Evolutionary conservation across 345 rosid species (phyloP).

Genomic region (Eucalyptus brandiana): DNA sequence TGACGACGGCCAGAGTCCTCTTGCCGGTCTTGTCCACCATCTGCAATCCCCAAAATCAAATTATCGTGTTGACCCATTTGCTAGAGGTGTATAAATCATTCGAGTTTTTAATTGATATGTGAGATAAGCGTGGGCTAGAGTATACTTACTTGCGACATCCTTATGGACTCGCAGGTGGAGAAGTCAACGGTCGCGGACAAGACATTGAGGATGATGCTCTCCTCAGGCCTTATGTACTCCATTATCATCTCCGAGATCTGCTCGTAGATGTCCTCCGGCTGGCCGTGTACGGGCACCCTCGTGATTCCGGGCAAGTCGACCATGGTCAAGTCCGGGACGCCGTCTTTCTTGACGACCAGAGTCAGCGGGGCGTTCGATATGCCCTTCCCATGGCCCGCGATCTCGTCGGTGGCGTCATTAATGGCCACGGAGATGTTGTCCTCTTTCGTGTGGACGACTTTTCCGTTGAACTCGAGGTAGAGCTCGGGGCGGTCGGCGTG

Average conservation of each 20-base stretch:
- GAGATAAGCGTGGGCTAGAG: background rate
- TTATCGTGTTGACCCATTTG: background rate
- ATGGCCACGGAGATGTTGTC: conserved; percentile 12
- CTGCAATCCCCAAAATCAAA: background rate
- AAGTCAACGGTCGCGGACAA: conserved; percentile 33
- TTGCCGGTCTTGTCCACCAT: conserved; percentile 27
- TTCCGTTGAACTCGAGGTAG: background rate
- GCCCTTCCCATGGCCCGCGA: conserved; percentile 34
- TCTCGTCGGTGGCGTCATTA: conserved; percentile 13
- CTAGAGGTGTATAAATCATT: background rate
- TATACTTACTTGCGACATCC: conserved; percentile 18
- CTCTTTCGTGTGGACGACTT: background rate
- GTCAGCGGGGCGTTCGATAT: conserved; percentile 28
- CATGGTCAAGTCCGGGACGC: conserved; percentile 42
- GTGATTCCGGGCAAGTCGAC: conserved; percentile 59
- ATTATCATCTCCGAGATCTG: conserved; percentile 22
- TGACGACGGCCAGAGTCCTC: conserved; percentile 44
- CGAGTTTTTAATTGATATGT: background rate
- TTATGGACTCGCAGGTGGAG: conserved; percentile 36
- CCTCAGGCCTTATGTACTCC: conserved; percentile 30
- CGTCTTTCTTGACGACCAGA: conserved; percentile 22
- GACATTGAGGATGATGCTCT: conserved; percentile 36
- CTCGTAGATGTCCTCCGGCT: conserved; percentile 34
- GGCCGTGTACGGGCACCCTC: conserved; percentile 36
- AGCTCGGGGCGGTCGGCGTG: background rate